Conservation (phyloP, 1,284 basidiomycete genomes). For the Tilletia caries region DNA sequence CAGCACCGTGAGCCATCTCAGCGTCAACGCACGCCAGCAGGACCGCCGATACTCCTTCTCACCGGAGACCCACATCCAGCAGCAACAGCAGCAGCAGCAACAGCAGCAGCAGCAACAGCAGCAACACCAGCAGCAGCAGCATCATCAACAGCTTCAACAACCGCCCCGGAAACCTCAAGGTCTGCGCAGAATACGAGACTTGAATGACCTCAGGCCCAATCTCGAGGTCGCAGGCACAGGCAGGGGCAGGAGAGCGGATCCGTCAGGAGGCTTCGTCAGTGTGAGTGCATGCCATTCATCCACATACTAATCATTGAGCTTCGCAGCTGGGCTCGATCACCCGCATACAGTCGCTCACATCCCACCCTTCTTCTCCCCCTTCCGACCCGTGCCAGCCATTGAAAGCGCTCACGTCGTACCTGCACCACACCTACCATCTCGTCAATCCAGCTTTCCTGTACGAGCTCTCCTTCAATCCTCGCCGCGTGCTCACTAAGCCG, state of each 20-base stretch:
- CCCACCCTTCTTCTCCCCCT: neutral
- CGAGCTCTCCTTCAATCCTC: conserved; percentile 52
- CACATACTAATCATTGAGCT: too few species aligned
- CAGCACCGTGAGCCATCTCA: neutral
- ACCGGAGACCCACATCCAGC: conserved; percentile 7
- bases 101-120: too few species aligned
- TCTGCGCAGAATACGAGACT: conserved; percentile 13
- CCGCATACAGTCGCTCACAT: neutral
- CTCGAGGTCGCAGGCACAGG: conserved; percentile 12
- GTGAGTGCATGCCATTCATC: conserved; percentile 15
- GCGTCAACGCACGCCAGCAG: neutral
- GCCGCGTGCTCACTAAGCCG: conserved; percentile 51
- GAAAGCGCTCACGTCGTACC: conserved; percentile 50
- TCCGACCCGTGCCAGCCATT: conserved; percentile 30
- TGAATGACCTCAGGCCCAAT: conserved; percentile 15
- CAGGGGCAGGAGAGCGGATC: conserved; percentile 38
- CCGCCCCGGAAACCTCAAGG: conserved; percentile 11
- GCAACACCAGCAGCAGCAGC: neutral
- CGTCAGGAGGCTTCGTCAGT: conserved; percentile 48
- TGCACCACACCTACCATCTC: conserved; percentile 53
- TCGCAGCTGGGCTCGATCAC: neutral
- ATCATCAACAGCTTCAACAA: neutral
- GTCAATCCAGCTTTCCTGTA: conserved; percentile 53
- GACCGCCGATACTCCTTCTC: neutral
- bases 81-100: too few species aligned